These are phyloP conservation scores for Gleditsia sinensis DNA, from an alignment of 306 rosid species.

Conservation along the genomic window DNA sequence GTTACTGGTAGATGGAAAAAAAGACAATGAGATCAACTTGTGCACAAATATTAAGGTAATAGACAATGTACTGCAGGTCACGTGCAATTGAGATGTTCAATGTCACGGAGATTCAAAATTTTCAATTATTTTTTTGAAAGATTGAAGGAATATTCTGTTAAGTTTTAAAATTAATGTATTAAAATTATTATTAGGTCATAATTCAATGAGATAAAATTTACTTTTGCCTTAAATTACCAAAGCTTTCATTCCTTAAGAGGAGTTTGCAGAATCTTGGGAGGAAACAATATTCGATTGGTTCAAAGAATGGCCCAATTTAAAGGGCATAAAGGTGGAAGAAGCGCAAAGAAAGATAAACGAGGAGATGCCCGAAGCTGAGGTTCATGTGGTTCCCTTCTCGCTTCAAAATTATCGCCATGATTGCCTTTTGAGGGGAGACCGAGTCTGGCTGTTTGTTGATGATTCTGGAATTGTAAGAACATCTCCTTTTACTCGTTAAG, in stretches of 20 bases:
- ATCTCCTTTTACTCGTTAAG: neutral
- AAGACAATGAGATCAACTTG: no score
- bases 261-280: neutral
- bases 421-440: neutral
- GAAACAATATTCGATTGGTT: neutral
- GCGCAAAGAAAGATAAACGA: constrained; percentile 18
- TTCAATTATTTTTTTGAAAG: no score
- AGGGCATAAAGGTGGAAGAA: neutral
- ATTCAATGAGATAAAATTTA: no score
- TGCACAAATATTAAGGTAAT: no score
- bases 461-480: neutral
- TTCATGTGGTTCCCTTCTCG: neutral
- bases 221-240: no score
- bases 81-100: no score
- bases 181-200: no score
- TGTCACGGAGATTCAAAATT: no score
- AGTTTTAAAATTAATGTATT: no score
- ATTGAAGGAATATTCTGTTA: no score
- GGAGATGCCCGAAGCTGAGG: neutral
- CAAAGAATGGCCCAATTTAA: neutral
- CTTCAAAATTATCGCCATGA: neutral
- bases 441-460: constrained; percentile 17
- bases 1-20: no score
- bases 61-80: no score
- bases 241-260: neutral